Evolutionary conservation across 2,329 filamentous ascomycete species (phyloP).

Genomic region (Arthroderma sp.): DNA sequence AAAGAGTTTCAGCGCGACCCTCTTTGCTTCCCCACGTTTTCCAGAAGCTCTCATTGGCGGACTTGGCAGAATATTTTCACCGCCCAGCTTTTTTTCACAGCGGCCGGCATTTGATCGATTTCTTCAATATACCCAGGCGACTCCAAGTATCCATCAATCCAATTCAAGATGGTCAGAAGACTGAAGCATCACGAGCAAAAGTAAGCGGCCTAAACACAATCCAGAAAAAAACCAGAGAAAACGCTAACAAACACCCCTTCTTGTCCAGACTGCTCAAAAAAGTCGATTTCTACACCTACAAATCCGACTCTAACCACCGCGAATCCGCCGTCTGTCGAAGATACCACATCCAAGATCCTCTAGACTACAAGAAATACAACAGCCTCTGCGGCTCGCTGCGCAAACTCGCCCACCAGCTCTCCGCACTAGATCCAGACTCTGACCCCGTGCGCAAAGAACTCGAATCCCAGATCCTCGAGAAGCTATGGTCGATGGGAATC

Average conservation of each 20-base stretch:
- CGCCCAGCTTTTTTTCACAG: too few species aligned
- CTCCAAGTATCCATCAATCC: neutral
- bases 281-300: conserved; percentile 91
- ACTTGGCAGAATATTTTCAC: too few species aligned
- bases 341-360: conserved; percentile 81
- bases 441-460: conserved; percentile 69
- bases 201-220: conserved; percentile 19
- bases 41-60: too few species aligned
- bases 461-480: conserved; percentile 76
- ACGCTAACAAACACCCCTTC: conserved; percentile 5
- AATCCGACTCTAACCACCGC: conserved; percentile 75
- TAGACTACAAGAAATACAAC: conserved; percentile 64
- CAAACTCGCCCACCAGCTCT: conserved; percentile 77
- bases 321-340: conserved; percentile 66
- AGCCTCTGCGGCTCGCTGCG: conserved; percentile 65
- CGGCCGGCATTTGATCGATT: too few species aligned
- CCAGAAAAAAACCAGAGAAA: conserved; percentile 1
- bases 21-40: too few species aligned
- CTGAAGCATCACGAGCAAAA: conserved; percentile 96
- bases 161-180: conserved; percentile 66
- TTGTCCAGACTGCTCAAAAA: conserved; percentile 55
- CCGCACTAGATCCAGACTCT: conserved; percentile 62
- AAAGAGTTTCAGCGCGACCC: too few species aligned
- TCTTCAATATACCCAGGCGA: too few species aligned
- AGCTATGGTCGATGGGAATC: conserved; percentile 86